phyloP scores from a whole-genome alignment of 2,329 filamentous ascomycete genomes.

The Exserohilum turcica region DNA sequence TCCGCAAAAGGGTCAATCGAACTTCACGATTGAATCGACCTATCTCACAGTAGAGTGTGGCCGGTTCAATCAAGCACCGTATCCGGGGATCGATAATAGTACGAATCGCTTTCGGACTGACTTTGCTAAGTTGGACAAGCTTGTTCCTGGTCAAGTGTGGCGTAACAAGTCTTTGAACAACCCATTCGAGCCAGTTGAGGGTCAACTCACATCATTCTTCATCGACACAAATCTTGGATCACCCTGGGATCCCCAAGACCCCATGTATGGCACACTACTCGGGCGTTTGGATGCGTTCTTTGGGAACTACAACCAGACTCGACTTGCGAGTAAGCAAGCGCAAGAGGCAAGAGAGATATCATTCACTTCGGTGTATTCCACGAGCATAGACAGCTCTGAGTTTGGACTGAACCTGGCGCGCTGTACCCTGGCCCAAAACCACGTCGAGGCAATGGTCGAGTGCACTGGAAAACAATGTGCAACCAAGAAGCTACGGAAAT shows the following conservation, averaged over 20 bases:
- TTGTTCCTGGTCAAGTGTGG: constrained; percentile 28
- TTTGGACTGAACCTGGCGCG: constrained; percentile 23
- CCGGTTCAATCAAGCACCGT: constrained; percentile 16
- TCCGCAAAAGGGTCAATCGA: constrained; percentile 2
- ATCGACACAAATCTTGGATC: constrained; percentile 27
- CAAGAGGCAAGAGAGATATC: constrained; percentile 12
- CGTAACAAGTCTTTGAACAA: constrained; percentile 20
- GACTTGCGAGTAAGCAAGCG: constrained; percentile 3
- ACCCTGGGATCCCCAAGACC: neutral
- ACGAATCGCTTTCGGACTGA: constrained; percentile 13
- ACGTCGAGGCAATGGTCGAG: constrained; percentile 29
- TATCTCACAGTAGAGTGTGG: constrained; percentile 29
- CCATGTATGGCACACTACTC: neutral
- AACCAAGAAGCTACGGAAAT: constrained; percentile 21
- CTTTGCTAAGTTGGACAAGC: constrained; percentile 20
- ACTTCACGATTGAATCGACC: constrained; percentile 29
- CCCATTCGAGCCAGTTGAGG: constrained; percentile 17
- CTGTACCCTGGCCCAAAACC: constrained; percentile 27
- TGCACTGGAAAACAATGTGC: constrained; percentile 23
- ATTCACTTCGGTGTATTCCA: constrained; percentile 20
- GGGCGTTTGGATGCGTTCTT: constrained; percentile 28
- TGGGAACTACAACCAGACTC: constrained; percentile 22
- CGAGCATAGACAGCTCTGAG: neutral
- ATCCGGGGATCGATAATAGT: constrained; percentile 3
- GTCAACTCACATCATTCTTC: constrained; percentile 24